Percentiles rank a stretch among this genome's conserved stretches.
These are phyloP conservation scores for Metroxylon sagu DNA, from an alignment of 176 grass and related monocot genomes.

Conservation along the genomic window DNA sequence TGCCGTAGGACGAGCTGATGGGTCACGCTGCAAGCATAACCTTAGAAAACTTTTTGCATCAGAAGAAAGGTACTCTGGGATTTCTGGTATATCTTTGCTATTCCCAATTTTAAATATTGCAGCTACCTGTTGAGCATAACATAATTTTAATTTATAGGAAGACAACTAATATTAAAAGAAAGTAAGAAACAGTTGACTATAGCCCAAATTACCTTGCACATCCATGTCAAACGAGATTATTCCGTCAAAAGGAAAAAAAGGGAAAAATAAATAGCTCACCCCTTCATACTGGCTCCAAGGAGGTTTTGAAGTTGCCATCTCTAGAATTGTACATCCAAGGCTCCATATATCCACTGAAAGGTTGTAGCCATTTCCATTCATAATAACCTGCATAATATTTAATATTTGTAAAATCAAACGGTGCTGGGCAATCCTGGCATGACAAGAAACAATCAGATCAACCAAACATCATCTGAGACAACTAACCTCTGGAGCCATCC, in stretches of 20 bases:
- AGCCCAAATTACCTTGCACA: neutral
- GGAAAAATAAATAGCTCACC: slow-evolving; percentile 40
- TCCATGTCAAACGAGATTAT: neutral
- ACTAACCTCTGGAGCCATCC: slow-evolving; percentile 97
- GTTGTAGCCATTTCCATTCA: slow-evolving; percentile 76
- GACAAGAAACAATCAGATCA: neutral
- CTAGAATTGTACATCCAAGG: slow-evolving; percentile 90
- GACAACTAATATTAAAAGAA: no score
- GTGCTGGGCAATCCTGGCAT: neutral
- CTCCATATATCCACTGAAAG: slow-evolving; percentile 97
- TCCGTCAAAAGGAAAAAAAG: neutral
- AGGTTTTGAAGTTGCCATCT: slow-evolving; percentile 93
- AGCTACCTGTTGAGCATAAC: slow-evolving; percentile 52
- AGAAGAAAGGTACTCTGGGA: slow-evolving; percentile 61
- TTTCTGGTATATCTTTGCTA: slow-evolving; percentile 93
- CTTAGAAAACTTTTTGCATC: slow-evolving; percentile 72
- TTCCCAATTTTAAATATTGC: slow-evolving; percentile 99
- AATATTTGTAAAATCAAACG: neutral
- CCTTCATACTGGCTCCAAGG: slow-evolving; percentile 91
- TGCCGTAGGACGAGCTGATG: slow-evolving; percentile 58
- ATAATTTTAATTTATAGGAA: no score
- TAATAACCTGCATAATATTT: slow-evolving; percentile 61
- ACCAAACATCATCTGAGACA: slow-evolving; percentile 9
- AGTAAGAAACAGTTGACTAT: no score
- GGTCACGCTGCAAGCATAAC: slow-evolving; percentile 68